Conservation (phyloP, 371 early-diverging fungal species). For the Lichtheimia ramosa region DNA sequence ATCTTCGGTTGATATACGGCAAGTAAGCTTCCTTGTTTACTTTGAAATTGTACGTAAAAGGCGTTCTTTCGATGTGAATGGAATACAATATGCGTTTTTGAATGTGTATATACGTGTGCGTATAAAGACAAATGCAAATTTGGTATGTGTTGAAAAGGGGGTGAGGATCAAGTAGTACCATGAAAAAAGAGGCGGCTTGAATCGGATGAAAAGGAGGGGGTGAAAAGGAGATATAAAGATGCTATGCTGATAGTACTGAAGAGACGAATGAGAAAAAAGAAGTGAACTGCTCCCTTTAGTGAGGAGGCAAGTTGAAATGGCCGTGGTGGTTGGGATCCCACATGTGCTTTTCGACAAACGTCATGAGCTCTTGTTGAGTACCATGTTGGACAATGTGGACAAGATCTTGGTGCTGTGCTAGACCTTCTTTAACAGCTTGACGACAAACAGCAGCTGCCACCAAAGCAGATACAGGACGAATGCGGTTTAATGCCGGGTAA, state of each 20-base stretch:
- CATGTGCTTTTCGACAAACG: constrained; percentile 14
- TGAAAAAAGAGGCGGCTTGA: not conserved
- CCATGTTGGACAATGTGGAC: not conserved
- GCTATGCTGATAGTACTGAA: not conserved
- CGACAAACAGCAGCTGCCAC: constrained; percentile 78
- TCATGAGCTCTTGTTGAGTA: constrained; percentile 3
- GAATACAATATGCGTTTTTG: too few relatives aligned
- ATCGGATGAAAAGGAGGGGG: not conserved
- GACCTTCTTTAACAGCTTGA: constrained; percentile 65
- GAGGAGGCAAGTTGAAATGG: constrained; percentile 13
- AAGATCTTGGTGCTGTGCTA: constrained; percentile 28
- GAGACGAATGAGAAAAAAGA: not conserved
- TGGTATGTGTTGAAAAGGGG: too few relatives aligned
- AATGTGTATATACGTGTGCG: too few relatives aligned
- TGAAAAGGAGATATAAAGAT: not conserved
- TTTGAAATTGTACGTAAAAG: too few relatives aligned
- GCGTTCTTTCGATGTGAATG: too few relatives aligned
- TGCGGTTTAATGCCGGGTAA: constrained; percentile 83
- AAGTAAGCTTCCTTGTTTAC: too few relatives aligned
- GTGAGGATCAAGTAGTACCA: not conserved
- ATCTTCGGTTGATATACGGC: too few relatives aligned
- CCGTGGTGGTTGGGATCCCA: constrained; percentile 18
- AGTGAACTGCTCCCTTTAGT: not conserved
- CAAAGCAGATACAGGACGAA: constrained; percentile 76
- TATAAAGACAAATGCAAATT: too few relatives aligned